Percentiles rank a stretch among this genome's conserved stretches.
phyloP scores from a whole-genome alignment of 2,329 filamentous ascomycete genomes.

The Sclerotinia trifoliorum region DNA sequence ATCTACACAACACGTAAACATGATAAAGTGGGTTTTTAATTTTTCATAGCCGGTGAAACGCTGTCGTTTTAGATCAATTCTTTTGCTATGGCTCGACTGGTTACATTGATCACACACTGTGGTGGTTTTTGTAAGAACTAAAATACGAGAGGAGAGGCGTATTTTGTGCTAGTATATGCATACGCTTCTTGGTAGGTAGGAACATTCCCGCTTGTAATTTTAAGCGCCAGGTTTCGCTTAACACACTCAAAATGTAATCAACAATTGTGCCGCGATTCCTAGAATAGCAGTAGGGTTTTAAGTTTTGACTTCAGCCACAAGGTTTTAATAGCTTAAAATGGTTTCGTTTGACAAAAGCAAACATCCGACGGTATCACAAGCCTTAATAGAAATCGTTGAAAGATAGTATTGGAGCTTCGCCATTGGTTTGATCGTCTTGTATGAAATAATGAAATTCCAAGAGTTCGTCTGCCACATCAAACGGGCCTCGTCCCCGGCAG shows the following conservation, averaged over 20 bases:
- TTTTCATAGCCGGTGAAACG: background rate
- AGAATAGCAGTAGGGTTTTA: background rate
- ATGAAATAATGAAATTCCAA: background rate
- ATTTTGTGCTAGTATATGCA: background rate
- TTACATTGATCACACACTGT: background rate
- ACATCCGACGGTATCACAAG: background rate
- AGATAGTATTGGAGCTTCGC: background rate
- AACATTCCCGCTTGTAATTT: background rate
- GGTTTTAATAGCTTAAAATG: background rate
- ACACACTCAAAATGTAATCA: background rate
- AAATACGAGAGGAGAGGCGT: background rate
- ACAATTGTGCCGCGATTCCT: too few relatives aligned
- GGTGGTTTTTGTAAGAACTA: background rate
- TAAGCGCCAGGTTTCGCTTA: background rate
- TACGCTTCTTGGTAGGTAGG: background rate
- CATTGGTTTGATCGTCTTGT: background rate
- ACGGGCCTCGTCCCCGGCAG: background rate
- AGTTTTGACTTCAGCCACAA: background rate
- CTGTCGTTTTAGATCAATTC: background rate
- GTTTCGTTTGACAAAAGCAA: background rate
- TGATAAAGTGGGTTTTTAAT: background rate
- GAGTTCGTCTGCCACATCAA: background rate
- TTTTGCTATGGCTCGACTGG: background rate
- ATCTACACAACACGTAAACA: background rate
- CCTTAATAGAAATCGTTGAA: background rate